Base-by-base conservation (phyloP, 805 yeast species). In the Hemisphaericaspora nanyangensis region DNA sequence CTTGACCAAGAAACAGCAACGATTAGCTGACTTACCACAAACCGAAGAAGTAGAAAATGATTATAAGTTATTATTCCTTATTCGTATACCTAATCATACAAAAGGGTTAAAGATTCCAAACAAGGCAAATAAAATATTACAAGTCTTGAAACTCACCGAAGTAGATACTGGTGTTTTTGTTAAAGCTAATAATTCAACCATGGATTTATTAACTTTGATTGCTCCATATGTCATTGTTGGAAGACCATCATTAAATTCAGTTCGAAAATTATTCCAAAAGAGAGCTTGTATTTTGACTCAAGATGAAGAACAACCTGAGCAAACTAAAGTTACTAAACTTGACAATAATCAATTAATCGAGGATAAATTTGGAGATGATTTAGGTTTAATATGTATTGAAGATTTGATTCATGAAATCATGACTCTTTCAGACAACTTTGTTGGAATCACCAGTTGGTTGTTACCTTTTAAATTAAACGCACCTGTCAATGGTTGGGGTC, bases 311-410 rank as follows among this genome's bases (percentile, higher is more conserved):
- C 43, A 46, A 1, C 40, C 39, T 7, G 56, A 44, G 17, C 49
- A 49, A 29, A 39, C 41, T 10, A 68, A 65, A 34, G 65, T 68
- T 35, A 60, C 74, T 29, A 74, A 79, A 42, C 64, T 85, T 50
- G 85, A 85, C 58, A 88, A 82, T 61, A 85, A 85, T 66, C 80
- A 78, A 51, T 61, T 80, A 29, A 81, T 85, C 37, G 95, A 85
- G 63, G 89, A 84, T 52, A 67, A 70, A 52, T 70, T 85, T 45
- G 85, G 82, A 7, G 63, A 60, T 35, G 61, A 58, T 29, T 65
- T 69, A 39, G 89, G 91, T 20, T 66, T 82, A 44, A 79, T 85
- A 46, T 85, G 95, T 76, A 74, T 83, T 15, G 93, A 85, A 65
- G 95, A 85, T 62, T 70, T 85, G 40, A 76, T 85, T 39, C 87